Percentiles rank a stretch among this genome's conserved stretches.
phyloP scores from a whole-genome alignment of 208 protist species.

The Trypanosoma lewisi region DNA sequence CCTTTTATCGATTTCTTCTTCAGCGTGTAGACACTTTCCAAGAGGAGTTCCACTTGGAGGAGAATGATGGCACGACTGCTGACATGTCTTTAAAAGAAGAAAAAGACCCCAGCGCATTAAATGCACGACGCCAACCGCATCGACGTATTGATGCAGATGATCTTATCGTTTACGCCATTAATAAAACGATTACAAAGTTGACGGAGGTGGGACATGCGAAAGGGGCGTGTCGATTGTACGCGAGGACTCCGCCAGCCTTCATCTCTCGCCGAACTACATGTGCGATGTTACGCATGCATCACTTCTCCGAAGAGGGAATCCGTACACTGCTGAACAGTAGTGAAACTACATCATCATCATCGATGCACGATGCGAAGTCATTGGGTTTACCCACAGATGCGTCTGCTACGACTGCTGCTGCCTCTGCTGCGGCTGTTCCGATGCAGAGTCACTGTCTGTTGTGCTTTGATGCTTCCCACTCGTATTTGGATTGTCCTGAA shows the following conservation, averaged over 20 bases:
- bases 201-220: slow-evolving; percentile 37
- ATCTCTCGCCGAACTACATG: slow-evolving; percentile 44
- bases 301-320: slow-evolving; percentile 63
- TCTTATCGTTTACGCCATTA: slow-evolving; percentile 74
- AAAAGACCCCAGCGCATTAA: neutral
- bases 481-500: slow-evolving; percentile 72
- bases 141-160: slow-evolving; percentile 27
- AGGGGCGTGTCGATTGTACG: slow-evolving; percentile 72
- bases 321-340: slow-evolving; percentile 28
- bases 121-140: neutral
- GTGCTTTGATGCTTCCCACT: slow-evolving; percentile 61
- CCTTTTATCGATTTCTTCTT: slow-evolving; percentile 77
- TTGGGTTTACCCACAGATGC: slow-evolving; percentile 19
- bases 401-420: too few relatives aligned
- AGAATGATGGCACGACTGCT: slow-evolving; percentile 5
- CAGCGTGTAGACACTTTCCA: slow-evolving; percentile 43
- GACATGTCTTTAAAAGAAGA: neutral
- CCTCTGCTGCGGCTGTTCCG: slow-evolving; percentile 57
- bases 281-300: slow-evolving; percentile 62
- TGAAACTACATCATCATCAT: neutral
- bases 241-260: slow-evolving; percentile 35
- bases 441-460: slow-evolving; percentile 54
- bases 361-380: slow-evolving; percentile 1
- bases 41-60: slow-evolving; percentile 11
- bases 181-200: slow-evolving; percentile 61